These are phyloP conservation scores for Pseudevernia furfuracea DNA, from an alignment of 495 filamentous ascomycete species.

Conservation along the genomic window DNA sequence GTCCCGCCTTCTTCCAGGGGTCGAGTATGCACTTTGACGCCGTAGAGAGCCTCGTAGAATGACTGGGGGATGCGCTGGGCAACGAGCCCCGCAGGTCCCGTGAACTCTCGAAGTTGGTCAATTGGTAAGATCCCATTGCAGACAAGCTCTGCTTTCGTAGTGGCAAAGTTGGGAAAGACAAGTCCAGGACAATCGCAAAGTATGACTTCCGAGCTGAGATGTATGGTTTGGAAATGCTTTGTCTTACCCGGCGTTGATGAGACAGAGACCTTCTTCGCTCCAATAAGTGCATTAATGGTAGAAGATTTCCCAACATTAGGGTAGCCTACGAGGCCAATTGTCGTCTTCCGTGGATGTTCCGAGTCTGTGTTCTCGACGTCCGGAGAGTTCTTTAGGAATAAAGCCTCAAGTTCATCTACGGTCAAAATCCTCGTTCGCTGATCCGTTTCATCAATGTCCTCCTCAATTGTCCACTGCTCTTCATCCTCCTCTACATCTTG, in stretches of 20 bases:
- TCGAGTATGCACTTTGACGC: slow-evolving; percentile 74
- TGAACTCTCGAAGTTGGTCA: slow-evolving; percentile 92
- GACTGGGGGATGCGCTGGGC: slow-evolving; percentile 81
- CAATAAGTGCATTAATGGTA: slow-evolving; percentile 96
- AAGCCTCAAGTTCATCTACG: slow-evolving; percentile 80
- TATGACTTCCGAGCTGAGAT: slow-evolving; percentile 78
- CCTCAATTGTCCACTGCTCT: slow-evolving; percentile 36
- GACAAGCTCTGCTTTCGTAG: slow-evolving; percentile 92
- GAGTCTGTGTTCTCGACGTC: slow-evolving; percentile 38
- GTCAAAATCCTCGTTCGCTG: slow-evolving; percentile 74
- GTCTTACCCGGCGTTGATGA: slow-evolving; percentile 97
- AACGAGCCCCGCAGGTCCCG: slow-evolving; percentile 79
- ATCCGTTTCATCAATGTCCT: slow-evolving; percentile 37
- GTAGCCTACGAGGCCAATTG: slow-evolving; percentile 94
- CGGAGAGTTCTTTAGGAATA: slow-evolving; percentile 73
- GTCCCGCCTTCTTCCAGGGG: slow-evolving; percentile 91
- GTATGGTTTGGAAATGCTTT: slow-evolving; percentile 99
- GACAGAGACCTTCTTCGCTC: slow-evolving; percentile 96
- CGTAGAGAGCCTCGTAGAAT: slow-evolving; percentile 88
- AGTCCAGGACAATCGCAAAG: slow-evolving; percentile 98
- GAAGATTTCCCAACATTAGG: slow-evolving; percentile 99
- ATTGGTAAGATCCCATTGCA: slow-evolving; percentile 94
- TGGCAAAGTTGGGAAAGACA: slow-evolving; percentile 96
- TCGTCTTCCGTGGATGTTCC: slow-evolving; percentile 55
- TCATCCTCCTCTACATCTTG: slow-evolving; percentile 29